A percentile compares a stretch with the other conserved stretches of the same genome.
These are phyloP conservation scores for Phoenix roebelenii DNA, from an alignment of 176 grass and related monocot species.

Conservation along the genomic window DNA sequence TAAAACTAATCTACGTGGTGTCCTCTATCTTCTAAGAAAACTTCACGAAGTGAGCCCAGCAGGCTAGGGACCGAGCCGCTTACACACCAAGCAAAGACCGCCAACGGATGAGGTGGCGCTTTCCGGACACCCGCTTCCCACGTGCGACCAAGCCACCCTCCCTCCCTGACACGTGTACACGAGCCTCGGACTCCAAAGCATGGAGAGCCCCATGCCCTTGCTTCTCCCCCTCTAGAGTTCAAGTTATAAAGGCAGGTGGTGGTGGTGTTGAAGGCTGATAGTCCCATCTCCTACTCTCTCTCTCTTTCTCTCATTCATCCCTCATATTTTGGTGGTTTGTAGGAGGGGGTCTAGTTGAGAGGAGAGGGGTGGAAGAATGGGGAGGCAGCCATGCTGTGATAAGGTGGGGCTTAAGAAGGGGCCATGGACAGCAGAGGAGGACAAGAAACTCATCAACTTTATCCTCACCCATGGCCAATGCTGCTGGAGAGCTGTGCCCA, in stretches of 20 bases:
- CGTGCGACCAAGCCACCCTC: background rate
- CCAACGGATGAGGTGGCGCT: background rate
- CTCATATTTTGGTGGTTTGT: background rate
- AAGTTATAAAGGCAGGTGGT: background rate
- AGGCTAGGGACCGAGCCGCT: no score
- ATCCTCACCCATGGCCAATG: slow-evolving; percentile 4
- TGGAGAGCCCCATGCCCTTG: background rate
- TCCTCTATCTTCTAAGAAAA: no score
- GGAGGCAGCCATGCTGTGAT: slow-evolving; percentile 13
- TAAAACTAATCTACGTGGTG: no score
- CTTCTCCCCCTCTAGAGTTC: no score
- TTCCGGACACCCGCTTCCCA: background rate
- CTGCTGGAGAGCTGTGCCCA: slow-evolving; percentile 9
- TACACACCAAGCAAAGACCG: no score
- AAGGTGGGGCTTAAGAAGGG: slow-evolving; percentile 6
- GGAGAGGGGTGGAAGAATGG: background rate
- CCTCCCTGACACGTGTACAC: background rate
- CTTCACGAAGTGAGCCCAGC: no score
- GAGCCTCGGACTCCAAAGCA: background rate
- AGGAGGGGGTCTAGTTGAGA: background rate
- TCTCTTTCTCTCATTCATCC: background rate
- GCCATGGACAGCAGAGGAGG: slow-evolving; percentile 6
- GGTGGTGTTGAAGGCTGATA: background rate
- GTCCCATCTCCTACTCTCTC: no score
- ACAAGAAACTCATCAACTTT: slow-evolving; percentile 10